A percentile compares a stretch with the other conserved stretches of the same genome.
phyloP scores from a whole-genome alignment of 192 early-diverging fungal genomes.

The Funneliformis mosseae region DNA sequence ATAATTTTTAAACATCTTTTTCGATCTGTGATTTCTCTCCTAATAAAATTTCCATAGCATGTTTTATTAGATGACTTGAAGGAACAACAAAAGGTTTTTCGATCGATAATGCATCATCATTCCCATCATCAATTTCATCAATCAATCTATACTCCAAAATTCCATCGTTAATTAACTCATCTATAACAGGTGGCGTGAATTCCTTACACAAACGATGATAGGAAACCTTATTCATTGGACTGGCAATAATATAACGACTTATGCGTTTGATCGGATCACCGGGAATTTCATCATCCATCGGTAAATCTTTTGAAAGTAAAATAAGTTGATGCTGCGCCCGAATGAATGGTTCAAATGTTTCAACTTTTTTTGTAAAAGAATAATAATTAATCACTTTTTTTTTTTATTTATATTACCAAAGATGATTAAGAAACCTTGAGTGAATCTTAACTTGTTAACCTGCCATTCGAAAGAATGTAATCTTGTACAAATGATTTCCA shows the following conservation, averaged over 20 bases:
- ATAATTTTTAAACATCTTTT: no score
- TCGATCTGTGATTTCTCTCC: neutral
- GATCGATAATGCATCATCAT: neutral
- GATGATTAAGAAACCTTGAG: neutral
- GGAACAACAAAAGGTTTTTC: neutral
- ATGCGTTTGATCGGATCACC: neutral
- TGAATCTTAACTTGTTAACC: neutral
- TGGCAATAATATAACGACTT: neutral
- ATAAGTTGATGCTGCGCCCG: neutral
- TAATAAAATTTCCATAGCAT: neutral
- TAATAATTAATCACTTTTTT: neutral
- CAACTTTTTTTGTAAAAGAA: constrained; percentile 16
- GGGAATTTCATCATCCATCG: neutral
- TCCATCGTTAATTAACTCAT: neutral
- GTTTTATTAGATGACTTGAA: neutral
- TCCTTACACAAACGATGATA: neutral
- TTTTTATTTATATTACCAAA: neutral
- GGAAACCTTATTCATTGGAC: neutral
- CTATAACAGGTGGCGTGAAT: neutral
- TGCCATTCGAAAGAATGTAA: neutral
- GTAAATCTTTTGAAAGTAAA: neutral
- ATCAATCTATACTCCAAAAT: neutral
- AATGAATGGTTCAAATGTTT: neutral
- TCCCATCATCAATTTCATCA: neutral
- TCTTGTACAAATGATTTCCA: constrained; percentile 4